Conservation (phyloP, 768 basidiomycete genomes). For the Russula lepida region DNA sequence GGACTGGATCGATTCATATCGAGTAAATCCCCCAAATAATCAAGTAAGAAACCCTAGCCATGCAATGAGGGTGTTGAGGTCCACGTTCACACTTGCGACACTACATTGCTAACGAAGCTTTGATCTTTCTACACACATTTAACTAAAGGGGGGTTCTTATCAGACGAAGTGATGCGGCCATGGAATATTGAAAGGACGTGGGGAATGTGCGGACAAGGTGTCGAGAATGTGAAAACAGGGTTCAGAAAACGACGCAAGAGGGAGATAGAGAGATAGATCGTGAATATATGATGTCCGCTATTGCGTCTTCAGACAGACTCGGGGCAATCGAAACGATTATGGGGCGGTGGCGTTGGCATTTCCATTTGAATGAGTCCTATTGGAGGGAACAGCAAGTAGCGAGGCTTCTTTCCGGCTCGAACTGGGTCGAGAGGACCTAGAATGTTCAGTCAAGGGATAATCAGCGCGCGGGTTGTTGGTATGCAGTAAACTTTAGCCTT, state of each 20-base stretch:
- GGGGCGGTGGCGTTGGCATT: slow-evolving; percentile 1
- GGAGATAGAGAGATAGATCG: slow-evolving; percentile 14
- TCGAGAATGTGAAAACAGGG: neutral
- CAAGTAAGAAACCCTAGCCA: neutral
- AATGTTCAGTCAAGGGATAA: neutral
- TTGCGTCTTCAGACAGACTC: slow-evolving; percentile 1
- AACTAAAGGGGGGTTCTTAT: slow-evolving; percentile 8
- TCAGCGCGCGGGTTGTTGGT: slow-evolving; percentile 11
- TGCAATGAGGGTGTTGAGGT: neutral
- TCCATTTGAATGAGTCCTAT: slow-evolving; percentile 1
- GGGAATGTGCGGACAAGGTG: slow-evolving; percentile 6
- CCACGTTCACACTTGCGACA: slow-evolving; percentile 7
- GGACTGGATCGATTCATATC: slow-evolving; percentile 1
- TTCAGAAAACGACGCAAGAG: slow-evolving; percentile 3
- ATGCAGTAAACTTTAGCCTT: slow-evolving; percentile 13
- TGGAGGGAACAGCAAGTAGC: neutral
- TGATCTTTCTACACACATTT: slow-evolving; percentile 17
- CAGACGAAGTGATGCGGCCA: slow-evolving; percentile 6
- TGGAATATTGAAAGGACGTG: slow-evolving; percentile 6
- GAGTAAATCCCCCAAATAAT: neutral
- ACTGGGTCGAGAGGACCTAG: slow-evolving; percentile 26
- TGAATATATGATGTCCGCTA: slow-evolving; percentile 9
- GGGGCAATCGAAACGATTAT: slow-evolving; percentile 15
- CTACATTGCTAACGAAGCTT: slow-evolving; percentile 14
- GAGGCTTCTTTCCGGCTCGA: slow-evolving; percentile 26